Conservation (phyloP, 495 filamentous ascomycete species). For the Rostrohypoxylon terebratum region DNA sequence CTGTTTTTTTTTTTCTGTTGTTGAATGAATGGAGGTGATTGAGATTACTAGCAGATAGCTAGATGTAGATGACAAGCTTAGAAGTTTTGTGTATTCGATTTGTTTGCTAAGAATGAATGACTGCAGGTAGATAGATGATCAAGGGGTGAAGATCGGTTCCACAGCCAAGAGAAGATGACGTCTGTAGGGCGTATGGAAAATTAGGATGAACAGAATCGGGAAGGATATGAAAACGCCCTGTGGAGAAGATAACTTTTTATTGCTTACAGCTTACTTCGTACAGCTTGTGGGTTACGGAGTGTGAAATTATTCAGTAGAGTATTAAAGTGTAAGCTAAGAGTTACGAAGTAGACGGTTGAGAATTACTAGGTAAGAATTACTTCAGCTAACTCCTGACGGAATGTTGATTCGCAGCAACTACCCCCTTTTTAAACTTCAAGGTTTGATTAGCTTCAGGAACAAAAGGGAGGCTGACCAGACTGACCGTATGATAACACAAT, state of each 20-base stretch:
- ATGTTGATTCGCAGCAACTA: constrained; percentile 11
- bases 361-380: neutral
- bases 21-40: constrained; percentile 14
- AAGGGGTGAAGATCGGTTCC: constrained; percentile 31
- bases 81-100: neutral
- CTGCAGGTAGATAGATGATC: constrained; percentile 7
- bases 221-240: neutral
- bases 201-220: constrained; percentile 10
- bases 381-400: neutral
- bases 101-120: constrained; percentile 6
- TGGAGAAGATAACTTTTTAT: neutral
- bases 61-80: neutral
- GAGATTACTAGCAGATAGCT: neutral
- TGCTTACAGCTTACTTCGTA: no score
- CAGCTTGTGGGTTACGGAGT: neutral
- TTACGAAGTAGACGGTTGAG: neutral
- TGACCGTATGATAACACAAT: constrained; percentile 26
- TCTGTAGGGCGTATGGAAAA: constrained; percentile 22
- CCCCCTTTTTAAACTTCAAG: constrained; percentile 29
- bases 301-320: neutral
- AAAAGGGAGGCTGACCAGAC: constrained; percentile 22
- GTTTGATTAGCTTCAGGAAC: constrained; percentile 14
- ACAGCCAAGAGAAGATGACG: constrained; percentile 29
- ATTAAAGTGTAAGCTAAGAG: neutral
- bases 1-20: neutral